Evolutionary conservation across 1,284 basidiomycete species (phyloP).

Genomic region (Trichosporon ovoides): DNA sequence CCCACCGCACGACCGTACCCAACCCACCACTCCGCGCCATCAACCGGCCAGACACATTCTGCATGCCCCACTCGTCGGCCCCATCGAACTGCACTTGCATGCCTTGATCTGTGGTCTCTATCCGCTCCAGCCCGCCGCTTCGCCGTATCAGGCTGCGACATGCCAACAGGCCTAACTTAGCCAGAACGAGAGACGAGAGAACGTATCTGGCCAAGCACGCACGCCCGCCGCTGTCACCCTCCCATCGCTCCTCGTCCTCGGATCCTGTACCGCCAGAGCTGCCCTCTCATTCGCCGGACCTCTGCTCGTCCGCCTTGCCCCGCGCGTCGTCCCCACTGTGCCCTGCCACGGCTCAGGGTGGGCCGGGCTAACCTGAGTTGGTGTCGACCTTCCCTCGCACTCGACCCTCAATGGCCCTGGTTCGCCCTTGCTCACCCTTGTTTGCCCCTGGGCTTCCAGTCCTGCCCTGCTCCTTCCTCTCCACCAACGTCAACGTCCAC

Average conservation of each 20-base stretch:
- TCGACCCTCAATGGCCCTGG: not conserved
- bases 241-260: not conserved
- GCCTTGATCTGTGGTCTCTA: too few species aligned
- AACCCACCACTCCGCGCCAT: too few species aligned
- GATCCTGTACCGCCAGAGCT: not conserved
- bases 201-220: too few species aligned
- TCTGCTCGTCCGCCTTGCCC: not conserved
- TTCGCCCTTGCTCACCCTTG: not conserved
- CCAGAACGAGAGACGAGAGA: too few species aligned
- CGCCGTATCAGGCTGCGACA: too few species aligned
- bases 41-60: too few species aligned
- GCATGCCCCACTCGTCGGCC: too few species aligned
- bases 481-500: constrained; percentile 6
- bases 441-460: not conserved
- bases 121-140: too few species aligned
- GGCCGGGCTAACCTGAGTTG: not conserved
- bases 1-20: too few species aligned
- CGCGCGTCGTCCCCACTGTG: not conserved
- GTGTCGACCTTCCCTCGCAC: constrained; percentile 1
- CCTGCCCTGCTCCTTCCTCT: not conserved
- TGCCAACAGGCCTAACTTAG: too few species aligned
- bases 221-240: not conserved
- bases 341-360: not conserved
- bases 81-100: too few species aligned
- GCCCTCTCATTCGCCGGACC: not conserved